Base-by-base conservation (phyloP, 1,139 yeast genomes). In the Kodamaea sp. region DNA sequence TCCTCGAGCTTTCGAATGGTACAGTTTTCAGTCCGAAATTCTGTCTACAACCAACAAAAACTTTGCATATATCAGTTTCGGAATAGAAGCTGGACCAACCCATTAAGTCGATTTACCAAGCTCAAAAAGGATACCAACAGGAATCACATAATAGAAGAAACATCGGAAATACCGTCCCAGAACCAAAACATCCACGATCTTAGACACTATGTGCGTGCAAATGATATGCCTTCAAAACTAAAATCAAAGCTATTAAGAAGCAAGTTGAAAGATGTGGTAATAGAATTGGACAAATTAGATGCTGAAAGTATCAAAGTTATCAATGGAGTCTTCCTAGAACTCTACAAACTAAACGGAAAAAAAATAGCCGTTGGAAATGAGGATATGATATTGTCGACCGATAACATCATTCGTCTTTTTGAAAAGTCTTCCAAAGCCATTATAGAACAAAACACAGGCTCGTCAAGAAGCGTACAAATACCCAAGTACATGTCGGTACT, bases 401-500 rank as follows among this genome's bases (percentile, higher is more conserved):
- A 5, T 15, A 51, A 50, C 18, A 28, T 52, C 11, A 37, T 43
- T 13, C 27, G 25, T 18, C 39, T 61, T 18, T 59, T 61, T 34
- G 51, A 51, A 16, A 50, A 61, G 0, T 47, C 57, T 1, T 26
- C 35, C 7, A 35, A 45, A 19, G 37, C 48, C 10, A 37, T 43
- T 5, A 27, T 30, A 4, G 21, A 39, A 4, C 33, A 24, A n/a
- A 24, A 30, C 7, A 10, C 21, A 6, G 26, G 28, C 10, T 29
- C 26, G 20, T 15, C 38, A 14, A 27, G 24, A 28, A 27, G 27
- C 27, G 24, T 26, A 7, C 28, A 32, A 9, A 29, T 59, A 10
- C 71, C 72, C 1, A 53, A 52, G 33, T 66, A 48, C 43, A 42
- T 66, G 44, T 49, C 60, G 1, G 31, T 53, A 2, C 34, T 66